Base-by-base conservation (phyloP, 108 stramenopile species). In the Discostella stelligeroides region DNA sequence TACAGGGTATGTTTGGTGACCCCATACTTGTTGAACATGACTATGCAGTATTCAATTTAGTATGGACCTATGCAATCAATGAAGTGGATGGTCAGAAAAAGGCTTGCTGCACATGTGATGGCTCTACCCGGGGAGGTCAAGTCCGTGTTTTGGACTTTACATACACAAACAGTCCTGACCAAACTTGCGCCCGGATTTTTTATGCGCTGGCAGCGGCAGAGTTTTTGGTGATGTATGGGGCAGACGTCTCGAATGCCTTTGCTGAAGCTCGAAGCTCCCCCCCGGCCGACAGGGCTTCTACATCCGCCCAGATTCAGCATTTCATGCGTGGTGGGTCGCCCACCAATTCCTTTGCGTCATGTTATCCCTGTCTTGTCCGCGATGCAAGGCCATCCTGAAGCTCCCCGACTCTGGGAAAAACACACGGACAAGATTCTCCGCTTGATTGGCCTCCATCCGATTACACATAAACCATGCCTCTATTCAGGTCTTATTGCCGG, bases 191-290 rank as follows among this genome's bases (percentile, higher is more conserved):
- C 8, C 14, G 58, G 4, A 4, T 63, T 15, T 63, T 63, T 8
- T 46, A 63, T 24, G 62, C 62, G 1, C 4, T 63, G 0, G n/a
- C 62, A n/a, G 62, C 62, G 0, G 49, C 34, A 1, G 49, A 66
- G 20, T 50, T 50, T 5, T 13, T 66, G 4, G 3, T 51, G 8
- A 9, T 50, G 0, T 66, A 49, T 50, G 49, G 48, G 7, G 20
- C 29, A 13, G 63, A 64, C 18, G 63, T 66, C 0, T 47, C 45
- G 12, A 63, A 66, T 37, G 64, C 49, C 0, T 66, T 66, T 11
- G 64, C 47, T 4, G 61, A 63, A 18, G 61, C 61, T n/a, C n/a
- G n/a, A n/a, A n/a, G n/a, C n/a, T n/a, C 4, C 61, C 61, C n/a
- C 61, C 61, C 8, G 41, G 41, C 2, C 41, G 21, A 7, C 61